phyloP scores from a whole-genome alignment of 2,329 filamentous ascomycete species.

The Eurotiales sp. region DNA sequence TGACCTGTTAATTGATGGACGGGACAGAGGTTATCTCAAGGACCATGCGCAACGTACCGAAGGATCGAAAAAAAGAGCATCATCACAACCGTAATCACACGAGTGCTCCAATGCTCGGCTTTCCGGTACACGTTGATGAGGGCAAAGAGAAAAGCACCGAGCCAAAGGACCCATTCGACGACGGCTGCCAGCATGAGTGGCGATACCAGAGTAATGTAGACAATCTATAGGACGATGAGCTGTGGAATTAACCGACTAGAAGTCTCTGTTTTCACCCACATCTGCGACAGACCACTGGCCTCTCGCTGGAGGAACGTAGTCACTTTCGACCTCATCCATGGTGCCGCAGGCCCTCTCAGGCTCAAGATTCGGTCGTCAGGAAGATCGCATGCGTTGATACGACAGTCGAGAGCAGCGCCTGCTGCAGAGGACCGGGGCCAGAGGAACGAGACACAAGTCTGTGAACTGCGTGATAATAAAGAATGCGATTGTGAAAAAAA shows the following conservation, averaged over 20 bases:
- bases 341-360: neutral
- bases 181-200: constrained; percentile 78
- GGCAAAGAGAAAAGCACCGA: constrained; percentile 91
- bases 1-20: too few species aligned
- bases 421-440: too few species aligned
- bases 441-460: neutral
- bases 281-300: constrained; percentile 35
- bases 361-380: neutral
- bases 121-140: constrained; percentile 83
- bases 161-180: constrained; percentile 91
- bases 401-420: neutral
- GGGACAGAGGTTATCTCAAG: too few species aligned
- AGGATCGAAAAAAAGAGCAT: constrained; percentile 69
- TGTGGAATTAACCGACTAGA: neutral
- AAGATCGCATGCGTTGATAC: neutral
- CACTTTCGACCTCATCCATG: neutral
- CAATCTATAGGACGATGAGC: constrained; percentile 56
- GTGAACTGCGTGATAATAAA: neutral
- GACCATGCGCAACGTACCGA: constrained; percentile 60
- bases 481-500: neutral
- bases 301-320: constrained; percentile 15
- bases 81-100: constrained; percentile 71
- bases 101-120: constrained; percentile 82
- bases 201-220: constrained; percentile 78
- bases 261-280: constrained; percentile 26